phyloP scores from a whole-genome alignment of 208 protist species.

The Phytomonas sp. region DNA sequence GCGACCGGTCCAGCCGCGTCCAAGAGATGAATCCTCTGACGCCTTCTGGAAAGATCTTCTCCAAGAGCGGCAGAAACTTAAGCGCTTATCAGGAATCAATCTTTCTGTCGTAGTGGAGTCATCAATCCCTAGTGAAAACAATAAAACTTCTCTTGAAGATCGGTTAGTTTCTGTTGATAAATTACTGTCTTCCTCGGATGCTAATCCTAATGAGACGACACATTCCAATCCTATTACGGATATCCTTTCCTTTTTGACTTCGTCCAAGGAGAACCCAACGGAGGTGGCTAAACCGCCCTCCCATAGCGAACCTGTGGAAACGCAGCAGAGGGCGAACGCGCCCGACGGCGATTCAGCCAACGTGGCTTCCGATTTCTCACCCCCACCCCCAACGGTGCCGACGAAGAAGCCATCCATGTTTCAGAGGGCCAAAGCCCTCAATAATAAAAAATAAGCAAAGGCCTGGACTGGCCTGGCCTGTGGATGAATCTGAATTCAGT shows the following conservation, averaged over 20 bases:
- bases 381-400: not conserved
- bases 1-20: not conserved
- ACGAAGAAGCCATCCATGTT: not conserved
- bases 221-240: not conserved
- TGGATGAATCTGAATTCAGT: no score
- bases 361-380: not conserved
- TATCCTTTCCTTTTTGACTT: not conserved
- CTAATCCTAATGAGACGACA: not conserved
- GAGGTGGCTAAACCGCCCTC: not conserved
- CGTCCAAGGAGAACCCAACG: not conserved
- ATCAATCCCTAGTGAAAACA: not conserved
- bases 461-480: no score
- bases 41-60: not conserved
- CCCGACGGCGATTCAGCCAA: not conserved
- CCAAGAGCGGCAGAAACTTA: slow-evolving; percentile 4
- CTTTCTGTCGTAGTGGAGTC: not conserved
- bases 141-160: not conserved
- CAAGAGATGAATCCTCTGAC: not conserved
- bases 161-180: not conserved
- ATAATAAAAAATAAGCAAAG: not conserved
- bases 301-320: not conserved
- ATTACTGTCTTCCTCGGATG: not conserved
- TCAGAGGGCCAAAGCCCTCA: not conserved
- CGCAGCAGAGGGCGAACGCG: not conserved
- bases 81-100: not conserved